Evolutionary conservation across 352 stramenopile genomes (phyloP).

Genomic region (Globisporangium yorkense): DNA sequence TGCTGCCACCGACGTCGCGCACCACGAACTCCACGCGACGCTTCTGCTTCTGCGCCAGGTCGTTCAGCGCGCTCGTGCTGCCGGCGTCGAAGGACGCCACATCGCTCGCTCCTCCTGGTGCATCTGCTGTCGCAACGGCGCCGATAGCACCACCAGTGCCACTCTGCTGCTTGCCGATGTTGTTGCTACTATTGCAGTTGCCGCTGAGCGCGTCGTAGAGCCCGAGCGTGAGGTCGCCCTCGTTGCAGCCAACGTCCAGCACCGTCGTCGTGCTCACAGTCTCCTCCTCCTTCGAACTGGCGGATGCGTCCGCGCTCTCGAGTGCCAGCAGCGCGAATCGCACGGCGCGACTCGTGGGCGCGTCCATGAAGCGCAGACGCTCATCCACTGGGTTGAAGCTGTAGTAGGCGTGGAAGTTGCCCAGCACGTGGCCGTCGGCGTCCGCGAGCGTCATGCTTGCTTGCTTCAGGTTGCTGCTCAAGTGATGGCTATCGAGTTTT

Average conservation of each 20-base stretch:
- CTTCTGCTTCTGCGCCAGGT: slow-evolving; percentile 62
- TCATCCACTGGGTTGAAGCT: slow-evolving; percentile 77
- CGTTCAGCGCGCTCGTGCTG: slow-evolving; percentile 63
- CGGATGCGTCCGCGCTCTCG: background rate
- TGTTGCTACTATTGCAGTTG: background rate
- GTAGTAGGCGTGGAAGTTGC: slow-evolving; percentile 85
- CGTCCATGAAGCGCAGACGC: slow-evolving; percentile 69
- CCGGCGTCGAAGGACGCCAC: slow-evolving; percentile 44
- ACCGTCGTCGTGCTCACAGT: slow-evolving; percentile 29
- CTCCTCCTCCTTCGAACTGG: slow-evolving; percentile 15
- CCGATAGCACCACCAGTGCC: background rate
- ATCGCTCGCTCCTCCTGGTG: slow-evolving; percentile 13
- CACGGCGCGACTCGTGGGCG: slow-evolving; percentile 30
- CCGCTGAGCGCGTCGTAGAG: slow-evolving; percentile 58
- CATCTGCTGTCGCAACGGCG: background rate
- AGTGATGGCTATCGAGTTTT: background rate
- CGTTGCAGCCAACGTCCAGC: slow-evolving; percentile 81
- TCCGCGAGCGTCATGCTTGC: slow-evolving; percentile 21
- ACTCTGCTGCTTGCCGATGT: background rate
- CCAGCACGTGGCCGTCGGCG: slow-evolving; percentile 63
- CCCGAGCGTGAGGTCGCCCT: slow-evolving; percentile 73
- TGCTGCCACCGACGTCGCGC: slow-evolving; percentile 44
- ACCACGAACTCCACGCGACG: slow-evolving; percentile 51
- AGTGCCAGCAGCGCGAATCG: slow-evolving; percentile 29
- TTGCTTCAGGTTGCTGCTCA: background rate